A percentile compares a stretch with the other conserved stretches of the same genome.
phyloP scores from a whole-genome alignment of 192 early-diverging fungal species.

The Coemansia interrupta region DNA sequence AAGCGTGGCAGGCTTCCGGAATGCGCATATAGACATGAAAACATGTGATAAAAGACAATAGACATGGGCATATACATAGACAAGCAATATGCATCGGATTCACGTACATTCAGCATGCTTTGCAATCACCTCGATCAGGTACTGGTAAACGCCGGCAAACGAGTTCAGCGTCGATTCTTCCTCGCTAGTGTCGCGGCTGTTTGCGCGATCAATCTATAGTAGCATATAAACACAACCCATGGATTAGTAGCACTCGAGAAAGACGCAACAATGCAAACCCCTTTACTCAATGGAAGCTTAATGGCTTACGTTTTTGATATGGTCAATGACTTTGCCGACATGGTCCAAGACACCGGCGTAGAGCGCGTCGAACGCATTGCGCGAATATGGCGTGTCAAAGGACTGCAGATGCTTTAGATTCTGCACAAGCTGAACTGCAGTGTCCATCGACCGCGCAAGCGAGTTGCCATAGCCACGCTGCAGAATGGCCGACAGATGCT shows the following conservation, averaged over 20 bases:
- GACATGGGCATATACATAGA: too few species aligned
- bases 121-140: slow-evolving; percentile 41
- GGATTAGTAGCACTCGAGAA: not conserved
- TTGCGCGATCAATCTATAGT: slow-evolving; percentile 23
- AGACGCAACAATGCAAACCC: not conserved
- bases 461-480: slow-evolving; percentile 11
- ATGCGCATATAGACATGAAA: not conserved
- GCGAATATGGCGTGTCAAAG: slow-evolving; percentile 16
- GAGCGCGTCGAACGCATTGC: slow-evolving; percentile 19
- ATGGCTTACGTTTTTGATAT: slow-evolving; percentile 20
- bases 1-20: not conserved
- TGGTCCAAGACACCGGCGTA: slow-evolving; percentile 35
- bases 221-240: too few species aligned
- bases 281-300: too few species aligned
- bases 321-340: slow-evolving; percentile 29
- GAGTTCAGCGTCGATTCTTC: slow-evolving; percentile 21
- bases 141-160: slow-evolving; percentile 45
- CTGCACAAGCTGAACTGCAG: slow-evolving; percentile 38
- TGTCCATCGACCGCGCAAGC: slow-evolving; percentile 23
- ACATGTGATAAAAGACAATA: not conserved
- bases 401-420: slow-evolving; percentile 30
- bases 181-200: not conserved
- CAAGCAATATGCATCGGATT: not conserved
- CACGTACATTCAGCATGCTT: slow-evolving; percentile 51
- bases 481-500: slow-evolving; percentile 13